Percentiles rank a stretch among this genome's conserved stretches.
Evolutionary conservation across 306 rosid genomes (phyloP).

Genomic region (Fragaria ananassa): DNA sequence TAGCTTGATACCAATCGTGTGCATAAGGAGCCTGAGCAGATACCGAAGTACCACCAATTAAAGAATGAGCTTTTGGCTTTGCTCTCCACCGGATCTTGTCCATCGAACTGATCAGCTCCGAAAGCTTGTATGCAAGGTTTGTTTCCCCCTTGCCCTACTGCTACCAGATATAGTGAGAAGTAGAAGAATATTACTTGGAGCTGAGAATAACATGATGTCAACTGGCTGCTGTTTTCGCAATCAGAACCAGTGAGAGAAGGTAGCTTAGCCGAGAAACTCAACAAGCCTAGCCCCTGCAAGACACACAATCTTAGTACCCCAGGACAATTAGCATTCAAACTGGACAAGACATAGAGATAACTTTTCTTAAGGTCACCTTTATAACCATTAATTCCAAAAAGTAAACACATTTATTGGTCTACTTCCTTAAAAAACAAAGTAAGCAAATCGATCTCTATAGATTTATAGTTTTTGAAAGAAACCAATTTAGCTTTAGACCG

Average conservation of each 20-base stretch:
- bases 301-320: neutral
- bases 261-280: conserved; percentile 52
- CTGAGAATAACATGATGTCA: conserved; percentile 24
- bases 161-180: conserved; percentile 49
- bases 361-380: neutral
- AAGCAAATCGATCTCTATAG: neutral
- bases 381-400: neutral
- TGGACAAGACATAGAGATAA: neutral
- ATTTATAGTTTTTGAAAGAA: neutral
- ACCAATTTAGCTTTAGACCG: neutral
- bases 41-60: conserved; percentile 66
- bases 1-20: conserved; percentile 35
- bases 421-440: neutral
- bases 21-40: conserved; percentile 28
- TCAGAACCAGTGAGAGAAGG: conserved; percentile 35
- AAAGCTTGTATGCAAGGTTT: conserved; percentile 69
- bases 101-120: conserved; percentile 67
- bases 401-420: neutral
- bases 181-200: conserved; percentile 48
- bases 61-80: conserved; percentile 62
- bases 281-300: conserved; percentile 53
- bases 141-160: conserved; percentile 57
- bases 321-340: neutral
- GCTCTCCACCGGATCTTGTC: conserved; percentile 45
- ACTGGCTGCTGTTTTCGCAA: conserved; percentile 22